Percentiles rank a stretch among this genome's conserved stretches.
These are phyloP conservation scores for Picocystis sp. DNA, from an alignment of 163 green algal genomes.

Conservation along the genomic window DNA sequence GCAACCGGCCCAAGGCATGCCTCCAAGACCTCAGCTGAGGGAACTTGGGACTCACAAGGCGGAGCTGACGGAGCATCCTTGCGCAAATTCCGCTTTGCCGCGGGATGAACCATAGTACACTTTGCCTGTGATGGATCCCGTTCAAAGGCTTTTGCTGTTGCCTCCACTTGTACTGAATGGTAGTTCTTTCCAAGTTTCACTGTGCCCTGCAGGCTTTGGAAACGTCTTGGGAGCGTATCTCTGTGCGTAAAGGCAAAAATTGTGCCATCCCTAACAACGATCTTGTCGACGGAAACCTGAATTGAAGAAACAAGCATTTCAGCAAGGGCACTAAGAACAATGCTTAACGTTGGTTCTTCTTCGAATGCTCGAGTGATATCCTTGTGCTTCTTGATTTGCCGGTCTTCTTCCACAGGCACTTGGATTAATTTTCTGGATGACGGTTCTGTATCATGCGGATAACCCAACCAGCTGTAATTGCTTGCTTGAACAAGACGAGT, in stretches of 20 bases:
- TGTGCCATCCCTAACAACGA: conserved; percentile 17
- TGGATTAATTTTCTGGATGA: no score
- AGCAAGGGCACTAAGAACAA: no score
- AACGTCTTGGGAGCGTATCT: conserved; percentile 29
- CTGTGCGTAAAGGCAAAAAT: conserved; percentile 24
- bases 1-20: neutral
- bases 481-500: conserved; percentile 40
- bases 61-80: conserved; percentile 28
- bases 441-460: conserved; percentile 72
- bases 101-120: conserved; percentile 18
- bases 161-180: conserved; percentile 28
- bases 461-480: conserved; percentile 80
- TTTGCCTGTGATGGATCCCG: conserved; percentile 10
- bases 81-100: conserved; percentile 43
- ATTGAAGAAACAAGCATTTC: no score
- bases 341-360: no score
- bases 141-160: conserved; percentile 25
- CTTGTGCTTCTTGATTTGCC: no score
- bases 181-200: conserved; percentile 33
- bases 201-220: conserved; percentile 23
- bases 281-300: conserved; percentile 20
- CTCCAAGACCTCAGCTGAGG: conserved; percentile 1
- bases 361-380: no score
- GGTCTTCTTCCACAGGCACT: no score
- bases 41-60: conserved; percentile 22